Percentiles rank a stretch among this genome's conserved stretches.
Evolutionary conservation across 306 rosid species (phyloP).

Genomic region (Ochetophila trinervis): DNA sequence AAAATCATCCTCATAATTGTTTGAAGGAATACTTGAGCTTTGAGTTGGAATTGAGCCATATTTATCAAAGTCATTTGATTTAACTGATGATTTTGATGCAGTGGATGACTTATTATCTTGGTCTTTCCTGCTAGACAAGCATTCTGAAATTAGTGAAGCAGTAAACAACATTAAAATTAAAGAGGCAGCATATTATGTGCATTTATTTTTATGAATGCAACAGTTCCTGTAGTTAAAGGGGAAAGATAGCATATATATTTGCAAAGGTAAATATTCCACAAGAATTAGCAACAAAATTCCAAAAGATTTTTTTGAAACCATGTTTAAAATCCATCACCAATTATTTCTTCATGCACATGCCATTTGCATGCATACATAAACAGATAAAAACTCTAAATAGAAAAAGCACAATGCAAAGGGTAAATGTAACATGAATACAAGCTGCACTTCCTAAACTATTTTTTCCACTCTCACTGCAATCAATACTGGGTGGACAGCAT

Average conservation of each 20-base stretch:
- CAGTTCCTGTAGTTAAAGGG: not conserved
- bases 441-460: not conserved
- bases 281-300: not conserved
- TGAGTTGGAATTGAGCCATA: conserved; percentile 49
- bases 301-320: no score
- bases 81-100: conserved; percentile 49
- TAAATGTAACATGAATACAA: not conserved
- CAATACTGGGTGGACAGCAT: not conserved
- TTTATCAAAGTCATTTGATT: conserved; percentile 40
- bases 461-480: not conserved
- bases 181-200: not conserved
- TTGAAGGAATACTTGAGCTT: conserved; percentile 39
- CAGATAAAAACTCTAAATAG: not conserved
- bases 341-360: not conserved
- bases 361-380: not conserved
- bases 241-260: not conserved
- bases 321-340: no score
- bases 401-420: not conserved
- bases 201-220: conserved; percentile 6
- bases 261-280: not conserved
- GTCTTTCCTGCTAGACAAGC: conserved; percentile 55
- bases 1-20: conserved; percentile 59
- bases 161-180: conserved; percentile 2
- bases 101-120: conserved; percentile 39
- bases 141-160: conserved; percentile 30